Base-by-base conservation (phyloP, 495 filamentous ascomycete species). In the Tuber microsphaerosporum region DNA sequence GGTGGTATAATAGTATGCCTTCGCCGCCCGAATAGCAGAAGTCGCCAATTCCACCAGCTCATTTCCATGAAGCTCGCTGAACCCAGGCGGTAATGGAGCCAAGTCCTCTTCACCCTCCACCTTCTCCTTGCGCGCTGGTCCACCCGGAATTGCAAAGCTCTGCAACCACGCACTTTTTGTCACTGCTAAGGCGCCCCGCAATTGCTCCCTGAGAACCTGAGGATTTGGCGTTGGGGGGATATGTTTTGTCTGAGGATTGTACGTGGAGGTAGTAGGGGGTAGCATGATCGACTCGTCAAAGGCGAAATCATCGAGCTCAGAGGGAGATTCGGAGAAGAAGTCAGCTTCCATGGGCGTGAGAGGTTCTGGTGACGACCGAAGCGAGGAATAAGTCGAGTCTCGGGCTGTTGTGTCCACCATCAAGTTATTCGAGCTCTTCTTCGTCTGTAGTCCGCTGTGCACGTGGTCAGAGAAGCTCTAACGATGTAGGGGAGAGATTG, bases 191-290 rank as follows among this genome's bases (percentile, higher is more conserved):
- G 92, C 87, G 68, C 88, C 87, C 71, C 88, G 86, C 31, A 99
- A 86, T 79, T 94, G 92, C 39, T 89, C 86, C 71, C 94, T 90
- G 43, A 98, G 85, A 73, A 93, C 89, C 34, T 90, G 85, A 61
- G 94, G 87, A 72, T 94, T 91, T 48, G 95, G 96, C 31, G 94
- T 93, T 6, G 91, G 94, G n/a, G 92, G 90, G 45, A 97, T 87
- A 71, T 91, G 90, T 77, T 94, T 94, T 45, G 92, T 91, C 79
- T 92, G 91, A 79, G 94, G 90, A 77, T 91, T 95, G 84, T 98
- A 99, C 12, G 96, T 98, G 86, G 94, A 97, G 14, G 93, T 93
- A 0, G 95, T 99, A 5, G 95, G 95, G 8, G 95, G 95, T 20
- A 97, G 89, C 91, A 99, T 94, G 56, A 91, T 89, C 26, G 87